Conservation (phyloP, 2,329 filamentous ascomycete genomes). For the Pseudophaeomoniella oleicola region DNA sequence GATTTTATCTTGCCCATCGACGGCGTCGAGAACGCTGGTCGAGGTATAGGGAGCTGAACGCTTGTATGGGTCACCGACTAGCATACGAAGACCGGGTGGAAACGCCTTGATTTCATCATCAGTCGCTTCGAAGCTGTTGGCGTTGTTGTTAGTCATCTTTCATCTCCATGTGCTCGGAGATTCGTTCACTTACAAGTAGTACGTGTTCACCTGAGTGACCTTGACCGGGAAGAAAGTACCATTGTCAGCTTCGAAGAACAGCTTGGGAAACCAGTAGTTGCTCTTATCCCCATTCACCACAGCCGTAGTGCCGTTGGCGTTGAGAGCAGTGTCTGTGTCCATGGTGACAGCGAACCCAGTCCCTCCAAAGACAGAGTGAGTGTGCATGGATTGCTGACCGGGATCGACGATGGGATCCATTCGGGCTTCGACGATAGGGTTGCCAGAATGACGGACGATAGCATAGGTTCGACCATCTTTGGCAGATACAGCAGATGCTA, state of each 20-base stretch:
- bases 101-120: constrained; percentile 56
- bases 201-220: constrained; percentile 44
- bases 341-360: constrained; percentile 51
- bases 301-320: constrained; percentile 19
- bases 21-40: background rate
- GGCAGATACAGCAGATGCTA: background rate
- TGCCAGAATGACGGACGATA: background rate
- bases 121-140: constrained; percentile 28
- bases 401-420: constrained; percentile 54
- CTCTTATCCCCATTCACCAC: constrained; percentile 53
- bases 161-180: background rate
- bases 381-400: constrained; percentile 43
- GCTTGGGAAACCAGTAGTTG: constrained; percentile 62
- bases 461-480: background rate
- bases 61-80: constrained; percentile 48
- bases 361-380: constrained; percentile 58
- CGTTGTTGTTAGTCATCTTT: background rate
- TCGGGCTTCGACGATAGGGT: constrained; percentile 16
- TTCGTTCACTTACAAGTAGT: constrained; percentile 48
- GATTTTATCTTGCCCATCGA: constrained; percentile 3
- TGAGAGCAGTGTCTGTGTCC: constrained; percentile 43
- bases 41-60: constrained; percentile 23
- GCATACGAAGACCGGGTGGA: constrained; percentile 55
- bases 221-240: constrained; percentile 48
- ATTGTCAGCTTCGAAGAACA: constrained; percentile 53